phyloP scores from a whole-genome alignment of 805 yeast species.

The Candida nonsorbophila region DNA sequence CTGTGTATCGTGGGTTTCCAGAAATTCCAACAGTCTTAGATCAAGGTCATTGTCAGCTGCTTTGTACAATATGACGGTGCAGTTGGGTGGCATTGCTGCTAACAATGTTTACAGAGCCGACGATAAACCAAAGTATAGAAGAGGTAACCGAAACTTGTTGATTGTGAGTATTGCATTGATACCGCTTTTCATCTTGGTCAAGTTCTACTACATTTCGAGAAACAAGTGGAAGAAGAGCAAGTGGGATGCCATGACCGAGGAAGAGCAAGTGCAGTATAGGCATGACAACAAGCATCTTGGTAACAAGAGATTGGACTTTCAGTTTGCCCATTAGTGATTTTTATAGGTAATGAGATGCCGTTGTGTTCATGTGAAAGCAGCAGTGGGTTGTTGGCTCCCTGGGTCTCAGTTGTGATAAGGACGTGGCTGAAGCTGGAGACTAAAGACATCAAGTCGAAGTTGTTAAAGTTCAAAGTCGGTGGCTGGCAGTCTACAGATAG shows the following conservation, averaged over 20 bases:
- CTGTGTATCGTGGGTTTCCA: slow-evolving; percentile 22
- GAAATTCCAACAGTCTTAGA: slow-evolving; percentile 19
- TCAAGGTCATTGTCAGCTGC: slow-evolving; percentile 25
- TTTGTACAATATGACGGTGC: slow-evolving; percentile 20
- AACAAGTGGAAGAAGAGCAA: slow-evolving; percentile 11
- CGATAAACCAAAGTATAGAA: slow-evolving; percentile 21
- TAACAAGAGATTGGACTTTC: slow-evolving; percentile 19
- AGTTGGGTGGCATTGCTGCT: slow-evolving; percentile 18
- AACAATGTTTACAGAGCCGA: slow-evolving; percentile 20
- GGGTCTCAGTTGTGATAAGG: too few species aligned
- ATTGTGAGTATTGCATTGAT: slow-evolving; percentile 14
- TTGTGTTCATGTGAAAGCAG: too few species aligned
- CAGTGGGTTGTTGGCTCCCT: too few species aligned
- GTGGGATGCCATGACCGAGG: slow-evolving; percentile 15
- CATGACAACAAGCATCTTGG: slow-evolving; percentile 14
- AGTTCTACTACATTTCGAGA: slow-evolving; percentile 17
- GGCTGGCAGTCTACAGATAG: too few species aligned
- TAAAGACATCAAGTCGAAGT: too few species aligned
- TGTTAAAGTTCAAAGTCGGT: too few species aligned
- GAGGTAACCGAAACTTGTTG: slow-evolving; percentile 21
- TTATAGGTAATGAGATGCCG: not conserved
- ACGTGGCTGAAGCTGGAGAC: too few species aligned
- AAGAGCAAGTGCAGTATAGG: slow-evolving; percentile 14
- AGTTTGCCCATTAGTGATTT: slow-evolving; percentile 12
- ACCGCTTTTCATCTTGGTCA: slow-evolving; percentile 14